Conservation (phyloP, 2,329 filamentous ascomycete species). For the Fonsecaea monophora region DNA sequence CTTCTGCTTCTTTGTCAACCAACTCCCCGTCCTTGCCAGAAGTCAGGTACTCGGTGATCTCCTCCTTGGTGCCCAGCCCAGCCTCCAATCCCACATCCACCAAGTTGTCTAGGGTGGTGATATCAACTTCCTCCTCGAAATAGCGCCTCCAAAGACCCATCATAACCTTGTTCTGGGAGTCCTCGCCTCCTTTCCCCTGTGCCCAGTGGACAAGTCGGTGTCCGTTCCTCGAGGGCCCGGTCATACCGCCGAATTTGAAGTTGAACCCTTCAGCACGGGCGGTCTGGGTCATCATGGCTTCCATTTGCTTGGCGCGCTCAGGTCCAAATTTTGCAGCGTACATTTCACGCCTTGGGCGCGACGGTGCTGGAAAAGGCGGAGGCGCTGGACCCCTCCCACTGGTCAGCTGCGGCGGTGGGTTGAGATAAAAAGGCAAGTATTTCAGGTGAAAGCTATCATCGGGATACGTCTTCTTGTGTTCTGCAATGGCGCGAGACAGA, state of each 20-base stretch:
- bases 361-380: conserved; percentile 59
- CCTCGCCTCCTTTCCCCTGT: conserved; percentile 59
- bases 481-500: conserved; percentile 72
- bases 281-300: conserved; percentile 62
- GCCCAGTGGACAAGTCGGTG: conserved; percentile 78
- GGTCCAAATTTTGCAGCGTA: conserved; percentile 70
- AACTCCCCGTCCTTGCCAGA: conserved; percentile 62
- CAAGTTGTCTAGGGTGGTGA: conserved; percentile 64
- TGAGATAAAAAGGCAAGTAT: conserved; percentile 83
- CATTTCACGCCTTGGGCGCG: conserved; percentile 61
- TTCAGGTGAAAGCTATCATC: conserved; percentile 73
- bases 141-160: conserved; percentile 70
- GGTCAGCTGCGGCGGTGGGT: conserved; percentile 66
- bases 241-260: conserved; percentile 73
- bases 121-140: conserved; percentile 69
- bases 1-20: conserved; percentile 63
- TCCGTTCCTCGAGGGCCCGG: conserved; percentile 79
- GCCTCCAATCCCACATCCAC: conserved; percentile 60
- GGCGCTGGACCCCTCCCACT: conserved; percentile 61
- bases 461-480: conserved; percentile 70
- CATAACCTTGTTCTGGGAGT: conserved; percentile 65
- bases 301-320: conserved; percentile 65
- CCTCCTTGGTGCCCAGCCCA: conserved; percentile 51
- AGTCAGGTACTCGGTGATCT: conserved; percentile 62
- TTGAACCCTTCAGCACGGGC: conserved; percentile 72